Evolutionary conservation across 495 filamentous ascomycete species (phyloP), one percentile per base, ranked within the genome.

Genomic region (Letharia lupina): DNA sequence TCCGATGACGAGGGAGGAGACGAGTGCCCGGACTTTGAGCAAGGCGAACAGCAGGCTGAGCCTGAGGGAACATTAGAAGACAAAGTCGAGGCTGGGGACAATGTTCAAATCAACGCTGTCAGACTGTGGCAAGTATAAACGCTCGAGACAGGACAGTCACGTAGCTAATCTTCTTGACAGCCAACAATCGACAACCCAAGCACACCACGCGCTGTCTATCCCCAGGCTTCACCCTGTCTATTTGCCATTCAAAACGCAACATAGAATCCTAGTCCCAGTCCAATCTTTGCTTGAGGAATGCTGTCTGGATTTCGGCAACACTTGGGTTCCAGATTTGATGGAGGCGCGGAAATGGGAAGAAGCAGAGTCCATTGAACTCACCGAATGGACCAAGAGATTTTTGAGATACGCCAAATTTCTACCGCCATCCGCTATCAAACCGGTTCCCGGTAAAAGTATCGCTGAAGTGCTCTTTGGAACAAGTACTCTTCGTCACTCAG

Each of bases 211-310:
- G 20, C 60, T 56, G 23, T 60, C 64, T 16, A 63, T 60, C 23
- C 62, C 65, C 31, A 60, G 20, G 28, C 68, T 67, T 35, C 62
- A 63, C 20, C 57, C 62, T 54, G 28, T 70, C 16, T 59, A 70
- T 61, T 31, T 70, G 35, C 68, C 68, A 45, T 70, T 70, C 65
- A 67, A 56, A 44, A 67, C 62, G 33, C 65, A 70, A 64, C 68
- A 70, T 41, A 62, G 45, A 52, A 58, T 67, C 48, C 54, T 70
- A 48, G 45, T 50, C 62, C 28, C 48, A 16, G 60, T 65, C 33
- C 68, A 70, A 64, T 56, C 41, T 37, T 60, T 61, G 47, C 62
- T 70, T 52, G 68, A 70, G 42, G 68, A 65, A 65, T 67, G 65
- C 58, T 70, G 68, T 50, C 33, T 62, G 8, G 48, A 70, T 2